Evolutionary conservation across 768 basidiomycete species (phyloP).

Genomic region (Podaxis sp.): DNA sequence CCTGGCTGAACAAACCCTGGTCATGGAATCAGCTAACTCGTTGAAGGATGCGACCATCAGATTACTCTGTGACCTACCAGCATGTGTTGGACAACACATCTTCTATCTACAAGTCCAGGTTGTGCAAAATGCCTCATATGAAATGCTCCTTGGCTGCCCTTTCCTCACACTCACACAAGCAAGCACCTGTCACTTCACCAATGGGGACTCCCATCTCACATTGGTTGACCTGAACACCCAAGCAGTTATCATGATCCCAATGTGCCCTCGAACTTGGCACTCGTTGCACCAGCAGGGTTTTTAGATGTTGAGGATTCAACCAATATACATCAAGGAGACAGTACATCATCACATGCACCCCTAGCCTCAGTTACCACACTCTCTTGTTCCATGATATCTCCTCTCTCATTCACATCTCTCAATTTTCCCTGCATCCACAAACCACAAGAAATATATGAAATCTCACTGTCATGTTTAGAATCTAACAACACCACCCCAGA

Average conservation of each 20-base stretch:
- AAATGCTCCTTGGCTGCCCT: neutral
- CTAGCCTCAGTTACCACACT: no score
- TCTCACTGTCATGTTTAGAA: no score
- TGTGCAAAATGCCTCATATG: conserved; percentile 14
- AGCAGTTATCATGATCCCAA: conserved; percentile 16
- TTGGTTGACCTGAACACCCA: conserved; percentile 19
- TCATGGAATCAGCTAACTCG: conserved; percentile 22
- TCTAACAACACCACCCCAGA: no score
- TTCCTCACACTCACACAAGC: conserved; percentile 17
- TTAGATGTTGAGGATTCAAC: no score
- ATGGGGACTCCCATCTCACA: conserved; percentile 8
- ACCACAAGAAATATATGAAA: no score
- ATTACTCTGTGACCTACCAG: conserved; percentile 17
- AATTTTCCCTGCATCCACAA: no score
- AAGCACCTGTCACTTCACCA: conserved; percentile 1
- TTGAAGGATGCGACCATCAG: conserved; percentile 17
- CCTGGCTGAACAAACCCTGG: conserved; percentile 17
- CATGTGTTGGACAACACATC: conserved; percentile 19
- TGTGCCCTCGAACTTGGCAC: neutral
- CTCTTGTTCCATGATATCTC: no score
- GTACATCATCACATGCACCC: no score
- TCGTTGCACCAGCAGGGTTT: no score
- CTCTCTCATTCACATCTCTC: no score
- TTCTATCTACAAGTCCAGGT: no score
- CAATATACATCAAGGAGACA: no score